Evolutionary conservation across 1,139 yeast genomes (phyloP), one percentile per base, ranked within the genome.

Genomic region (Geotrichum phurueaensis): DNA sequence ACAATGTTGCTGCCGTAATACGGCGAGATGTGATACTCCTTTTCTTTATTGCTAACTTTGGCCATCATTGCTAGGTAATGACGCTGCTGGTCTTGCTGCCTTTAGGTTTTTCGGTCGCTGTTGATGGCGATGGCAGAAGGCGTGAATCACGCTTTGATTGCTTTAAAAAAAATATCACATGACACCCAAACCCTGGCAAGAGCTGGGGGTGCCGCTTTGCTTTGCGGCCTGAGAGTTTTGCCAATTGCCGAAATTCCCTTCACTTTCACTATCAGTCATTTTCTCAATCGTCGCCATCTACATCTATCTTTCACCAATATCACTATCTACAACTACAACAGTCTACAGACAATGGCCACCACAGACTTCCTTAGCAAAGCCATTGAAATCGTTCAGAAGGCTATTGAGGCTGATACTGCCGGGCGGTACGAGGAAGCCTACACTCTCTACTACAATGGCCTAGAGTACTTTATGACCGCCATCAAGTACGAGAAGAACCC

Each of bases 391-490:
- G 96, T 94, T 18, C 96, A 91, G 71, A 87, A 87, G 74, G 99
- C 99, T 29, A 91, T 95, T 61, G 97, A 92, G 71, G 92, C 96
- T 7, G 99, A 95, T 73, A 86, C 90, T 27, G 94, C 92, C 36
- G 88, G 95, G 55, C 81, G 87, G 66, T 94, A 92, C 69, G 97
- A 90, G 63, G 98, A 94, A 66, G 99, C 99, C 0, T 94, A 94
- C 74, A 89, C 90, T 63, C 82, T 90, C 56, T 95, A 95, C 75
- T 91, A 89, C 78, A 89, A 89, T 69, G 98, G 98, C 2, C 79
- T 95, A 63, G 99, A 94, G 73, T 95, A 94, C 74, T 79, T 95
- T 68, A 91, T 95, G 97, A 81, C 91, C 68, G 99, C 99, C 3
- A 80, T 95, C 69, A 95, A 95, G 75, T 94, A 95, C 72, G 99